Evolutionary conservation across 2,329 filamentous ascomycete species (phyloP), one percentile per base, ranked within the genome.

Genomic region (Daldinia sp.): DNA sequence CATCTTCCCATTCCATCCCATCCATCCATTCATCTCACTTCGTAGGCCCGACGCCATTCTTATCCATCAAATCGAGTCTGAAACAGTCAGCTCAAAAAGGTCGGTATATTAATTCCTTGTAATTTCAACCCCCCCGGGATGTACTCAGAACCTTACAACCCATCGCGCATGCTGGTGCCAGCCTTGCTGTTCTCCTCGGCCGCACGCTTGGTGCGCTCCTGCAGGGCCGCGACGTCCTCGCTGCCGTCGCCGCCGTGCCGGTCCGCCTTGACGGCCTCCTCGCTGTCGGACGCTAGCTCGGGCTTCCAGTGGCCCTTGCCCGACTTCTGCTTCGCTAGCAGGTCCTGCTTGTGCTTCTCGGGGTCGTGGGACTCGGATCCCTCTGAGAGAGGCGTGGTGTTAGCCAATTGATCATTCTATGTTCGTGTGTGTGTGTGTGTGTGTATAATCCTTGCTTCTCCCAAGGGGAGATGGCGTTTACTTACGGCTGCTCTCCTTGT

Each of bases 221-320:
- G 86, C 79, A 91, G 76, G 59, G 80, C 75, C 69, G 81, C 68
- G 44, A 87, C 80, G 70, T 85, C 79, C 56, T 84, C 79, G 65
- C 83, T 80, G n/a, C 73, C 41, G 51, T 78, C 73, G 46, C 80
- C 74, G 33, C 79, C 67, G 66, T 70, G 65, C 0, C 87, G 87
- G 78, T 91, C 92, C 44, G 89, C 91, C 82, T 88, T 90, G 80
- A 96, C 85, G 74, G 88, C 88, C 79, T 92, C 92, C 83, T 97
- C 93, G 80, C 90, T 92, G 80, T 93, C 89, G 56, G 89, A 92
- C 2, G 93, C 92, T 56, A 97, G 84, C 78, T 91, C 89, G 23
- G 90, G 85, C 81, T 92, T 91, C 93, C 93, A 96, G 77, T 93
- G 86, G 60, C 85, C 90, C 78, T 88, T 86, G 68, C 92, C 92